Percentiles rank a stretch among this genome's conserved stretches.
phyloP scores from a whole-genome alignment of 2,329 filamentous ascomycete genomes.

The Alternaria arborescens region DNA sequence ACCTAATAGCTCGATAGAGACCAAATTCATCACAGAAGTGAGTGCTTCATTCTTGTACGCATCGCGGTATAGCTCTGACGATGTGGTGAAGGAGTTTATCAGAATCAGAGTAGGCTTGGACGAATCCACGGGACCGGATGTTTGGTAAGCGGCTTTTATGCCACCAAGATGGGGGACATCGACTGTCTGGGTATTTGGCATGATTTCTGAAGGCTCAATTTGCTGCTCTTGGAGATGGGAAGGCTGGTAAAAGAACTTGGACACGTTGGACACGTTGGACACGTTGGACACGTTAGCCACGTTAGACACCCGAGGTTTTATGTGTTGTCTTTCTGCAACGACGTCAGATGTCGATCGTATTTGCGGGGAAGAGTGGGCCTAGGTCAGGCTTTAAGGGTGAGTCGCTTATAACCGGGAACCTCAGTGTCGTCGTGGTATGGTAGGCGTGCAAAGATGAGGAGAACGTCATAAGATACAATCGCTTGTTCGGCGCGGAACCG shows the following conservation, averaged over 20 bases:
- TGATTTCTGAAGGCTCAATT: neutral
- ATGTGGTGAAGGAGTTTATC: slow-evolving; percentile 62
- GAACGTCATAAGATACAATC: neutral
- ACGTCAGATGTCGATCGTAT: slow-evolving; percentile 4
- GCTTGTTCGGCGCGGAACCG: neutral
- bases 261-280: no score
- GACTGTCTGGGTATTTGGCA: slow-evolving; percentile 51
- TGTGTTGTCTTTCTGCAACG: slow-evolving; percentile 1
- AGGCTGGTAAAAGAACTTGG: no score
- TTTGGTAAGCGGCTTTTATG: slow-evolving; percentile 59
- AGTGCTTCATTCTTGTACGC: slow-evolving; percentile 53
- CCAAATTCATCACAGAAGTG: slow-evolving; percentile 55
- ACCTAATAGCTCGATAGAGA: slow-evolving; percentile 64
- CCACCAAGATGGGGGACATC: slow-evolving; percentile 61
- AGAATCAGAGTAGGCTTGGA: slow-evolving; percentile 61
- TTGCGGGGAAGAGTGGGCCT: neutral
- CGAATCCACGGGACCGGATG: slow-evolving; percentile 47
- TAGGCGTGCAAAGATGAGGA: neutral
- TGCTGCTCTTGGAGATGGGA: neutral
- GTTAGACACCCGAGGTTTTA: no score
- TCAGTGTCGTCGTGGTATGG: neutral
- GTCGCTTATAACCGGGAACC: neutral
- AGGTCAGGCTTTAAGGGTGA: neutral
- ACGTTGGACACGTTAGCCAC: no score
- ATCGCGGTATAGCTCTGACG: slow-evolving; percentile 54